Evolutionary conservation across 2,329 filamentous ascomycete species (phyloP).

Genomic region (Trichoderma asperellum): DNA sequence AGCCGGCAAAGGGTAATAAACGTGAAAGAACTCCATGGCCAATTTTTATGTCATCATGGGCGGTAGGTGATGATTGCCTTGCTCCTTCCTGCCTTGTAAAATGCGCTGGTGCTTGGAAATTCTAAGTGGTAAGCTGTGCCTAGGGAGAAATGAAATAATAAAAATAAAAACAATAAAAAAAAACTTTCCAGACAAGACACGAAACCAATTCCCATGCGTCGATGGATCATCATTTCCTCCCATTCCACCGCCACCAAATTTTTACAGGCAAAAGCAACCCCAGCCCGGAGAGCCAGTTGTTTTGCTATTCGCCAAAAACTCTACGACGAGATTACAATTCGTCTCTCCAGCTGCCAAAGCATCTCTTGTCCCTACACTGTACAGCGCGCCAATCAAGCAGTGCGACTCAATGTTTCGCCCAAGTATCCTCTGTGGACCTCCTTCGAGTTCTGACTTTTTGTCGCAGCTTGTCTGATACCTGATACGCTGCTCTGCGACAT

Average conservation of each 20-base stretch:
- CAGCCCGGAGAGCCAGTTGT: not conserved
- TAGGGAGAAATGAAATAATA: not conserved
- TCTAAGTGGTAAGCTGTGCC: not conserved
- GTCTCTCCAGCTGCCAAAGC: not conserved
- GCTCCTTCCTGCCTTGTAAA: not conserved
- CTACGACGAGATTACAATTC: not conserved
- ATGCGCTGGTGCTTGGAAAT: not conserved
- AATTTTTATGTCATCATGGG: too few species aligned
- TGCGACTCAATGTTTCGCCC: not conserved
- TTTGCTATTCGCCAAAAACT: not conserved
- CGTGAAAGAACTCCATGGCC: too few species aligned
- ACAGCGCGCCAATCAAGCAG: not conserved
- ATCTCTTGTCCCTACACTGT: not conserved
- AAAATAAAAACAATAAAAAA: not conserved
- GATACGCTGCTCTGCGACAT: not conserved
- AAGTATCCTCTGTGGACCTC: not conserved
- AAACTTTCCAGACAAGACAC: not conserved
- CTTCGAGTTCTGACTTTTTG: not conserved
- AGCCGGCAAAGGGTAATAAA: too few species aligned
- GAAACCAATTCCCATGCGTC: not conserved
- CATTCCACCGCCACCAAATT: not conserved
- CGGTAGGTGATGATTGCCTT: too few species aligned
- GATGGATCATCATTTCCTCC: slow-evolving; percentile 5
- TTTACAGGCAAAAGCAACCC: not conserved
- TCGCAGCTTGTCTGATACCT: not conserved